Conservation (phyloP, 257 asterid species). For the Solanum corneliomulleri region DNA sequence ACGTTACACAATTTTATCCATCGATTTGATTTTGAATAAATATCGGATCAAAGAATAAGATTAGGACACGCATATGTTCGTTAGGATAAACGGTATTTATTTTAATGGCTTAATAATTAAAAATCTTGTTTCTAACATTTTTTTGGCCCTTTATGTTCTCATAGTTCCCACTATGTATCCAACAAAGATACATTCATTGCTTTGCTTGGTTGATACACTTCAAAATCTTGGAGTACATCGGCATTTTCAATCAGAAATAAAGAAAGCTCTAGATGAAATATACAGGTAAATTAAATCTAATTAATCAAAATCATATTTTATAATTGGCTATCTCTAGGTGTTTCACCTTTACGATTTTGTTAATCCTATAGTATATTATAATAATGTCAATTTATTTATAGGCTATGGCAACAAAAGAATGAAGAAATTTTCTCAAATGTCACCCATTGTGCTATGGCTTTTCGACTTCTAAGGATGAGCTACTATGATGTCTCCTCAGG, state of each 20-base stretch:
- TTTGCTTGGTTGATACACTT: slow-evolving; percentile 15
- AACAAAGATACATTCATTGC: background rate
- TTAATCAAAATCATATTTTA: background rate
- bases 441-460: slow-evolving; percentile 23
- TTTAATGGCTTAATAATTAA: too few species aligned
- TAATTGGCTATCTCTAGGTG: background rate
- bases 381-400: background rate
- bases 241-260: slow-evolving; percentile 5
- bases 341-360: background rate
- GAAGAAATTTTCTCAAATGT: slow-evolving; percentile 7
- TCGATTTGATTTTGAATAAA: too few species aligned
- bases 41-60: too few species aligned
- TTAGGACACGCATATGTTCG: too few species aligned
- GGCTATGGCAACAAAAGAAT: slow-evolving; percentile 18
- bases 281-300: slow-evolving; percentile 7
- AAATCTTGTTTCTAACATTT: too few species aligned
- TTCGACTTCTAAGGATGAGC: slow-evolving; percentile 16
- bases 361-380: background rate
- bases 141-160: too few species aligned
- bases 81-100: too few species aligned
- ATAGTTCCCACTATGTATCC: slow-evolving; percentile 22
- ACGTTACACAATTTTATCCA: too few species aligned
- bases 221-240: slow-evolving; percentile 16
- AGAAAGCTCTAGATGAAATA: slow-evolving; percentile 5
- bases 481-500: slow-evolving; percentile 24